Percentiles rank a stretch among this genome's conserved stretches.
These are phyloP conservation scores for Candida bentonensis DNA, from an alignment of 805 yeast genomes.

Conservation along the genomic window DNA sequence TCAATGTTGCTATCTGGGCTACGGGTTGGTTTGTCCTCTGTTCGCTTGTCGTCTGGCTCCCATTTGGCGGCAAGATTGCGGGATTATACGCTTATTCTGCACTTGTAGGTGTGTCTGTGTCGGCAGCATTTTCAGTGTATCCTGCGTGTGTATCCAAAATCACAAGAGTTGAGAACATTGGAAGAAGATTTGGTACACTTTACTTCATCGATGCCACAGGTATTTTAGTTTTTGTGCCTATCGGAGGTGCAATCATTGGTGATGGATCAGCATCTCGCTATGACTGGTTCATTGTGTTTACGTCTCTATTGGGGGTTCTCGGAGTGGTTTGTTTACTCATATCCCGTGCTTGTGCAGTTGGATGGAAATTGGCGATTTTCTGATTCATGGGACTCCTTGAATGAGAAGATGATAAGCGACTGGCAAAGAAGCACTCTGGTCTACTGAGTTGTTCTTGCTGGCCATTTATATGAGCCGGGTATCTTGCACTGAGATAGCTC, in stretches of 20 bases:
- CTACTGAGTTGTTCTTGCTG: too few species aligned
- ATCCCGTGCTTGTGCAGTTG: neutral
- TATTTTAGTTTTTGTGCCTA: constrained; percentile 34
- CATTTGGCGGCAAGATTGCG: constrained; percentile 24
- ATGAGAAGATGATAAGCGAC: too few species aligned
- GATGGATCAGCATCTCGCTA: neutral
- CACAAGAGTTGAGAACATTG: constrained; percentile 41
- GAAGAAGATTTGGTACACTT: constrained; percentile 41
- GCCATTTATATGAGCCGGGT: too few species aligned
- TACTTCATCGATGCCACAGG: constrained; percentile 44
- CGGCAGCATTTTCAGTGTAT: constrained; percentile 37
- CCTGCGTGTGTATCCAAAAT: constrained; percentile 50
- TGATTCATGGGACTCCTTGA: too few species aligned
- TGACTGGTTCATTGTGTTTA: neutral
- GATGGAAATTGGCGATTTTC: neutral
- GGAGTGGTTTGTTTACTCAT: neutral
- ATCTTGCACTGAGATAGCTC: too few species aligned
- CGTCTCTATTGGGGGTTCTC: neutral
- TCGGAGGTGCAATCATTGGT: constrained; percentile 32
- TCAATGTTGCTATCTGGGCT: constrained; percentile 34
- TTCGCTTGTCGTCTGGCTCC: constrained; percentile 29
- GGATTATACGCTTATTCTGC: constrained; percentile 32
- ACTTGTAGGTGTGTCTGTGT: constrained; percentile 48
- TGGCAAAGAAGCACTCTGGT: too few species aligned
- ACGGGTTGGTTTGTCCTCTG: constrained; percentile 20